These are phyloP conservation scores for sunflower (Helianthus annuus) DNA, from an alignment of 129 eudicot genomes.

Conservation along the genomic window DNA sequence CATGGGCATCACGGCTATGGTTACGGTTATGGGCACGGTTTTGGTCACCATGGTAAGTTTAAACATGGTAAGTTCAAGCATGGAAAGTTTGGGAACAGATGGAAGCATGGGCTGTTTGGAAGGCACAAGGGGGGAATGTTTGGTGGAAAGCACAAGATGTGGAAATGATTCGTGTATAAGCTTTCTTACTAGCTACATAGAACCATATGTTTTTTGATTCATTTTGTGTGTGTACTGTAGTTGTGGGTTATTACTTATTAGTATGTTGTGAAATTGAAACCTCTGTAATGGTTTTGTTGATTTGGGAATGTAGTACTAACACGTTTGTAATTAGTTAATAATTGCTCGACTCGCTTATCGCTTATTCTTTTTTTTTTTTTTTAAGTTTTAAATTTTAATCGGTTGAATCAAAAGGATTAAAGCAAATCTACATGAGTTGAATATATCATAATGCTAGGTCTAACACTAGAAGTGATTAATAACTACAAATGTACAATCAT, in stretches of 20 bases:
- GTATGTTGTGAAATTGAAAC: conserved; percentile 12
- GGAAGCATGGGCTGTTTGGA: conserved; percentile 62
- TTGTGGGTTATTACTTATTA: background rate
- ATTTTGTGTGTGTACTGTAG: conserved; percentile 5
- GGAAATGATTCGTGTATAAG: conserved; percentile 42
- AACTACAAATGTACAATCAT: too few relatives aligned
- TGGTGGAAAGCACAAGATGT: conserved; percentile 53
- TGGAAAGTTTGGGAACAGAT: conserved; percentile 57
- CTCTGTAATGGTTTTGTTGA: conserved; percentile 10
- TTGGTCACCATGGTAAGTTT: conserved; percentile 59
- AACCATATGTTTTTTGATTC: conserved; percentile 7
- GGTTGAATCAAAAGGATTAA: too few relatives aligned
- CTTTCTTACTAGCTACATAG: background rate
- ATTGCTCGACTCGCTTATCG: too few relatives aligned
- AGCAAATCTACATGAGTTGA: too few relatives aligned
- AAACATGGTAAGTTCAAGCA: conserved; percentile 73
- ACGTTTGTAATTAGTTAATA: background rate
- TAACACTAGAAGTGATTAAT: too few relatives aligned
- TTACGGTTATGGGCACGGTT: conserved; percentile 45
- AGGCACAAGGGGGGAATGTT: conserved; percentile 46
- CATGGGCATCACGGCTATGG: conserved; percentile 40
- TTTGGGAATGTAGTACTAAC: conserved; percentile 9
- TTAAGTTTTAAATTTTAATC: too few relatives aligned
- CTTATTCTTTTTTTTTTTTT: too few relatives aligned
- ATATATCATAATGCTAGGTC: too few relatives aligned